Evolutionary conservation across 208 protist genomes (phyloP).

Genomic region (Entamoeba invadens): DNA sequence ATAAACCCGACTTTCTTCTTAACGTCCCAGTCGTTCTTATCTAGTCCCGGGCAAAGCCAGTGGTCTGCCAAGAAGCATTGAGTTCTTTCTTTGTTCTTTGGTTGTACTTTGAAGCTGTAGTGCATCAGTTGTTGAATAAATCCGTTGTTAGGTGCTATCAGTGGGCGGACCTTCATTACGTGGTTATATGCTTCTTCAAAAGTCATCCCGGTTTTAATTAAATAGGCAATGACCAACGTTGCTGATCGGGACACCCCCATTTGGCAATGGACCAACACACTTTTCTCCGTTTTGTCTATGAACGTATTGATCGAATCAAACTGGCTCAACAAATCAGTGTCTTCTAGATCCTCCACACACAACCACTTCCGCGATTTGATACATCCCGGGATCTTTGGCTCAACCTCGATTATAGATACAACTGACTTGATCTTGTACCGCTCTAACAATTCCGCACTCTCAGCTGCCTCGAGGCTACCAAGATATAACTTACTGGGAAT

Average conservation of each 20-base stretch:
- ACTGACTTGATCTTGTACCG: neutral
- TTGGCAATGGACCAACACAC: constrained; percentile 70
- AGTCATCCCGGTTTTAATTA: constrained; percentile 39
- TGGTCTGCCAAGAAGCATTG: neutral
- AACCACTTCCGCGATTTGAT: neutral
- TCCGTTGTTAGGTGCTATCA: neutral
- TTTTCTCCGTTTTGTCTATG: neutral
- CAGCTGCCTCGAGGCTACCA: neutral
- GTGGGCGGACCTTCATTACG: neutral
- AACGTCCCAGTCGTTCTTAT: neutral
- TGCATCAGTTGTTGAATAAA: neutral
- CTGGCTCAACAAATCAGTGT: neutral
- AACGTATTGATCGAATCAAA: neutral
- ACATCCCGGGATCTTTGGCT: neutral
- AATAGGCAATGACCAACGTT: constrained; percentile 62
- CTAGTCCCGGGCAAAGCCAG: neutral
- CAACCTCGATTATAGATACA: neutral
- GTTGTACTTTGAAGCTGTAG: neutral
- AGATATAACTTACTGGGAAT: neutral
- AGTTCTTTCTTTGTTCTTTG: neutral
- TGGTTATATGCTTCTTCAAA: neutral
- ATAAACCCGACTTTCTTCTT: neutral
- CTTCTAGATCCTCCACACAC: neutral
- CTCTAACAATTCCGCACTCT: neutral
- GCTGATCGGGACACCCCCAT: constrained; percentile 66